These are phyloP conservation scores for Dothideomycetes sp. DNA, from an alignment of 2,329 filamentous ascomycete genomes.

Conservation along the genomic window DNA sequence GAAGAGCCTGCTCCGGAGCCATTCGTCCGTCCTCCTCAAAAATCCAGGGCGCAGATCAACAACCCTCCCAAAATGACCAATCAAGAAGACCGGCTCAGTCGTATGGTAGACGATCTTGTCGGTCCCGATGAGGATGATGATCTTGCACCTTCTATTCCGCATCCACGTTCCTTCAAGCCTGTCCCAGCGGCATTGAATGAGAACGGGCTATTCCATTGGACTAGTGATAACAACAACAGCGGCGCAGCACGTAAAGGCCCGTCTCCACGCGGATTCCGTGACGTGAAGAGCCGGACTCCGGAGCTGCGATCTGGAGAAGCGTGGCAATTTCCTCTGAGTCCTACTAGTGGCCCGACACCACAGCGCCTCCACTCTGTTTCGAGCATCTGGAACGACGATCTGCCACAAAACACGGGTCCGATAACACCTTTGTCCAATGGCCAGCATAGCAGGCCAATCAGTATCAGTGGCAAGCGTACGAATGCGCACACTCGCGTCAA, in stretches of 20 bases:
- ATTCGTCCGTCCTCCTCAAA: background rate
- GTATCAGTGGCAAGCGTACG: constrained; percentile 2
- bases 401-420: constrained; percentile 5
- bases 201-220: background rate
- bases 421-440: constrained; percentile 1
- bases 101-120: constrained; percentile 51
- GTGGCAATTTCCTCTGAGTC: constrained; percentile 4
- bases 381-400: constrained; percentile 21
- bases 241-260: background rate
- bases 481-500: constrained; percentile 33
- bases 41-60: background rate
- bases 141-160: constrained; percentile 17
- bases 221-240: background rate
- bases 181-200: background rate
- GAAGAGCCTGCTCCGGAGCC: background rate
- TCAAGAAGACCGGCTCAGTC: constrained; percentile 43
- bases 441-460: background rate
- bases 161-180: background rate
- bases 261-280: constrained; percentile 1
- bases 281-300: constrained; percentile 4
- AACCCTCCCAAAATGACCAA: constrained; percentile 17
- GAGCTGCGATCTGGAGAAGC: constrained; percentile 6
- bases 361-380: constrained; percentile 24
- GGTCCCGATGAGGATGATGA: constrained; percentile 35
- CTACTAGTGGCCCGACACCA: background rate